A percentile compares a stretch with the other conserved stretches of the same genome.
phyloP scores from a whole-genome alignment of 306 rosid genomes.

The Lablab purpureus region DNA sequence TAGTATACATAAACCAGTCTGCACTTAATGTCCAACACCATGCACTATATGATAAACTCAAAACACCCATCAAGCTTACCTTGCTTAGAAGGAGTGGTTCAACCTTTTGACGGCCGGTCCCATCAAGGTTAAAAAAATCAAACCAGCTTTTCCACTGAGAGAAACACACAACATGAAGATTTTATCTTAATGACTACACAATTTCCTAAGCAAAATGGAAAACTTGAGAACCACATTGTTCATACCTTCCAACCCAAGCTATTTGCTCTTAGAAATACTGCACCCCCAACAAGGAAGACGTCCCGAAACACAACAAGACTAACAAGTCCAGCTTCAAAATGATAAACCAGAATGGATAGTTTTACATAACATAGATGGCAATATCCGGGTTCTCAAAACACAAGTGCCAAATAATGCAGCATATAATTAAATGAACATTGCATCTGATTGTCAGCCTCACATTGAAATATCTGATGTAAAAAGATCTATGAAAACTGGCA shows the following conservation, averaged over 20 bases:
- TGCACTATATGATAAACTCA: not conserved
- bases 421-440: slow-evolving; percentile 2
- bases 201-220: slow-evolving; percentile 35
- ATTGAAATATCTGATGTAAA: not conserved
- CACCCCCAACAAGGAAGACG: slow-evolving; percentile 81
- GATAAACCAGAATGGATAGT: slow-evolving; percentile 36
- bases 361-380: slow-evolving; percentile 23
- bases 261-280: slow-evolving; percentile 76
- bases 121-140: slow-evolving; percentile 84
- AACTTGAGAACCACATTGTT: slow-evolving; percentile 11
- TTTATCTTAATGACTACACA: slow-evolving; percentile 14
- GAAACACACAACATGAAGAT: slow-evolving; percentile 35
- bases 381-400: not conserved
- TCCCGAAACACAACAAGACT: slow-evolving; percentile 88
- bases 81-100: slow-evolving; percentile 93
- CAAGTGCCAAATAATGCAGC: slow-evolving; percentile 14
- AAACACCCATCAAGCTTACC: slow-evolving; percentile 55
- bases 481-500: not conserved
- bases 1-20: slow-evolving; percentile 21
- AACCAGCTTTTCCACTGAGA: slow-evolving; percentile 85
- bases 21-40: not conserved
- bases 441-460: slow-evolving; percentile 2
- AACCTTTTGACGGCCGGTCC: slow-evolving; percentile 72
- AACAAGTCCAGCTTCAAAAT: slow-evolving; percentile 85
- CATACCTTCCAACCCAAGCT: slow-evolving; percentile 89